Evolutionary conservation across 192 early-diverging fungal genomes (phyloP), one percentile per base, ranked within the genome.

Genomic region (Linnemannia hyalina): DNA sequence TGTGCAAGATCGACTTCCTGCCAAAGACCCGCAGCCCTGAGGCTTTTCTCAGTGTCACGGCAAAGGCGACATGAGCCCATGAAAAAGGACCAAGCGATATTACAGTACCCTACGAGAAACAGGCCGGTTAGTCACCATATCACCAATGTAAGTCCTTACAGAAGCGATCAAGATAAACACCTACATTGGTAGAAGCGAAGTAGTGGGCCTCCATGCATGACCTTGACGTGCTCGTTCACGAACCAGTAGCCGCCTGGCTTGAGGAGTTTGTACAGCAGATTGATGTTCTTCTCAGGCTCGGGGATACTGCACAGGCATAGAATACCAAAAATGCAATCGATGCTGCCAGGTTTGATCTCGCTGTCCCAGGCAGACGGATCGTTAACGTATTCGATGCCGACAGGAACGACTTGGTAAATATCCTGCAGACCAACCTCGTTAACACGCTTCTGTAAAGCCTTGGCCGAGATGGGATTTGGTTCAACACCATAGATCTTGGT

Each of bases 401-500:
- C 73, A 36, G 73, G 73, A 32, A 74, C 47, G 18, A 74, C 49
- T 38, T 74, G 73, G 47, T 74, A 74, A 74, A 74, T 38, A 22
- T 74, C 73, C 47, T 74, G 42, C 47, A 74, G 49, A 23, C 73
- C 73, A 29, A 74, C 20, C 35, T 74, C 73, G 15, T 47, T 52
- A 4, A 74, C 73, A 74, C 73, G 73, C 47, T 55, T 47, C 73
- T 54, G 42, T 32, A 74, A 54, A 35, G 73, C 73, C 47, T 74
- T 36, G 73, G 73, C 73, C 13, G 73, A 74, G 47, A 74, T 74
- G 18, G 47, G 73, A 74, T 74, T 74, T 13, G 73, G 73, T 20
- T 74, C 73, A 23, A 74, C 47, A 15, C 73, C 73, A 74, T 74
- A 74, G 73, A 74, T 54, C 47, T 74, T 74, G 29, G 73, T 74